Conservation (phyloP, 192 early-diverging fungal genomes). For the Linnemannia exigua region DNA sequence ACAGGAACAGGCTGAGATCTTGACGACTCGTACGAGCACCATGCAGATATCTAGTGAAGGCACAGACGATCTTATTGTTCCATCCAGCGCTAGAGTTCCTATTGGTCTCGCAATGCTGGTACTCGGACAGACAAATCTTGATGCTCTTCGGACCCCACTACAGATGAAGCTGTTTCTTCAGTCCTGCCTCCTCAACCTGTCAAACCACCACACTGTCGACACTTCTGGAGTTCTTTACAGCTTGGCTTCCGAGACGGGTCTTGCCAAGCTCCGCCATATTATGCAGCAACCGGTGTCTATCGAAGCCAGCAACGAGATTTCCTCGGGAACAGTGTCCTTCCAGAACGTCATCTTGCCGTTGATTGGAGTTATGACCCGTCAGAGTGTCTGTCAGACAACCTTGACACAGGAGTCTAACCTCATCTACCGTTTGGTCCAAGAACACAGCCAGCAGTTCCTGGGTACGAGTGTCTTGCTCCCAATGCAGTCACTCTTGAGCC, state of each 20-base stretch:
- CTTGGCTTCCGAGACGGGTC: conserved; percentile 18
- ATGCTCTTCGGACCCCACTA: not conserved
- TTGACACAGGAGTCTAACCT: conserved; percentile 36
- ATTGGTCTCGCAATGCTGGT: conserved; percentile 15
- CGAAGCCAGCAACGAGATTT: conserved; percentile 15
- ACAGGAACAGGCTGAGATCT: not conserved
- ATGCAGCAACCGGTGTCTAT: conserved; percentile 26
- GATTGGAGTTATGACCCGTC: conserved; percentile 53
- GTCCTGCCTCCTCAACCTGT: conserved; percentile 45
- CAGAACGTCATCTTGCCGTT: conserved; percentile 56
- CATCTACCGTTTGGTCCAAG: conserved; percentile 46
- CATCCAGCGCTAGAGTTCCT: not conserved
- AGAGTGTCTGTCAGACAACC: conserved; percentile 39
- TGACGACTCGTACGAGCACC: not conserved
- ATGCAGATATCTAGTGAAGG: conserved; percentile 37
- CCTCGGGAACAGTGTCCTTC: conserved; percentile 10
- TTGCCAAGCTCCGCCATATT: conserved; percentile 38
- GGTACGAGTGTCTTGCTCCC: conserved; percentile 27
- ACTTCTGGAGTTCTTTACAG: conserved; percentile 27
- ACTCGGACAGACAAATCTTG: conserved; percentile 7
- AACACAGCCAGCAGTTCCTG: conserved; percentile 21
- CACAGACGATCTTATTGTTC: conserved; percentile 41
- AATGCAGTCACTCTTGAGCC: conserved; percentile 25
- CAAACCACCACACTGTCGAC: conserved; percentile 46
- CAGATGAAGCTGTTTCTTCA: conserved; percentile 34